These are phyloP conservation scores for Pyrenula massariospora DNA, from an alignment of 495 filamentous ascomycete species.

Conservation along the genomic window DNA sequence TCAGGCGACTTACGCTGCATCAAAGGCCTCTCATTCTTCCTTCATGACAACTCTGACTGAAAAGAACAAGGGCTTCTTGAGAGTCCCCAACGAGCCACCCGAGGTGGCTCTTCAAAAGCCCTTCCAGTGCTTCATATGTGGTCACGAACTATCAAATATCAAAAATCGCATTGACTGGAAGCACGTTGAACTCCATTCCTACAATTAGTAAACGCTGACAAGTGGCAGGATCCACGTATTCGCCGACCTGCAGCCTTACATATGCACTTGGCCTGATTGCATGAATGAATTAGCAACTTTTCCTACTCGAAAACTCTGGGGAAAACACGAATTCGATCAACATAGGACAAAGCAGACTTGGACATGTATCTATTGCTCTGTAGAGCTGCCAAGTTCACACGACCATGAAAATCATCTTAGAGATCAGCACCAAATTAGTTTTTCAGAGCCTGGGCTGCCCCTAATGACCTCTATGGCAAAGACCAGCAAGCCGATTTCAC, in stretches of 20 bases:
- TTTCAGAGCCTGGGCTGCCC: neutral
- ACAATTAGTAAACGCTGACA: too few relatives aligned
- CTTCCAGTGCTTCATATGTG: slow-evolving; percentile 9
- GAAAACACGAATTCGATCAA: slow-evolving; percentile 15
- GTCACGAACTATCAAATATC: neutral
- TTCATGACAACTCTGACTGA: slow-evolving; percentile 6
- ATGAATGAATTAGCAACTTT: slow-evolving; percentile 11
- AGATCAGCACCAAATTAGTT: neutral
- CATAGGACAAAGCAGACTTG: slow-evolving; percentile 9
- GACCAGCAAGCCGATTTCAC: neutral
- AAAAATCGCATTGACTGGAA: slow-evolving; percentile 11
- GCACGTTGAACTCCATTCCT: too few relatives aligned
- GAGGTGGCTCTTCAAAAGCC: slow-evolving; percentile 5
- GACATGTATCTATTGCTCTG: slow-evolving; percentile 2
- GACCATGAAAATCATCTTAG: slow-evolving; percentile 1
- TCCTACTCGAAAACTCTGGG: slow-evolving; percentile 12
- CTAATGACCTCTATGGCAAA: neutral
- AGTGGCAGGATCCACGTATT: slow-evolving; percentile 20
- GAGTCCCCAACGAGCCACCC: slow-evolving; percentile 6
- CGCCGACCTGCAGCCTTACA: slow-evolving; percentile 19
- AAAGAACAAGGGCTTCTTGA: neutral
- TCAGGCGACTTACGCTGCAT: slow-evolving; percentile 2
- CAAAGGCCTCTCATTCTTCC: slow-evolving; percentile 5
- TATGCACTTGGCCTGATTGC: slow-evolving; percentile 18
- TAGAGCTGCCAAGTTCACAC: neutral